Conservation (phyloP, 345 rosid species). For the Citrus mangshanensis region DNA sequence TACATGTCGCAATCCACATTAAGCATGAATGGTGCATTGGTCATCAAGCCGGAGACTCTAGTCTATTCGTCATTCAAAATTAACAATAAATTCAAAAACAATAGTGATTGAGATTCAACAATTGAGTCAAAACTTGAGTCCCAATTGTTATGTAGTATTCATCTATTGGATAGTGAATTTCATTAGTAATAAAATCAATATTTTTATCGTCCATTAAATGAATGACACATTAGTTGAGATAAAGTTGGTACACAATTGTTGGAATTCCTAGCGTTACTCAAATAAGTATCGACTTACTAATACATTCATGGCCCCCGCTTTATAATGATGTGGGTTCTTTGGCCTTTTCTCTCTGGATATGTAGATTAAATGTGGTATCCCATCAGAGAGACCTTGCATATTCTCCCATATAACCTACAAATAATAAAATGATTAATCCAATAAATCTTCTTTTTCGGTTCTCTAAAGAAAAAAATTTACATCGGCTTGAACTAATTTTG, state of each 20-base stretch:
- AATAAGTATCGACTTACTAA: slow-evolving; percentile 29
- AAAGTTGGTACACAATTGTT: too few relatives aligned
- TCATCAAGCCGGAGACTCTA: slow-evolving; percentile 67
- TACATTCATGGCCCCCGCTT: slow-evolving; percentile 83
- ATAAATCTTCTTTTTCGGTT: background rate
- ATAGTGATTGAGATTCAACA: too few relatives aligned
- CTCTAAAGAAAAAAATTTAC: too few relatives aligned
- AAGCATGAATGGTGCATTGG: slow-evolving; percentile 70
- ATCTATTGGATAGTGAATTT: too few relatives aligned
- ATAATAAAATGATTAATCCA: background rate
- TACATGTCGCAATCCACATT: slow-evolving; percentile 84
- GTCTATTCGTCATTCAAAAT: slow-evolving; percentile 24
- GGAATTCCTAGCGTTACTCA: too few relatives aligned
- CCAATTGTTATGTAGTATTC: too few relatives aligned
- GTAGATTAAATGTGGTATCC: slow-evolving; percentile 55
- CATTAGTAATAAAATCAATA: too few relatives aligned
- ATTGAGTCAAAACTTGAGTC: too few relatives aligned
- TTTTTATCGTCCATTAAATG: too few relatives aligned
- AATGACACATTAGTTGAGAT: too few relatives aligned
- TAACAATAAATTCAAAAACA: too few relatives aligned
- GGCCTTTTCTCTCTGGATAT: slow-evolving; percentile 64
- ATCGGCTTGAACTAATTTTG: too few relatives aligned
- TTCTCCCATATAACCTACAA: slow-evolving; percentile 58
- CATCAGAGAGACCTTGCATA: slow-evolving; percentile 21
- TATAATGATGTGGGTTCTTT: slow-evolving; percentile 51